Evolutionary conservation across 352 stramenopile species (phyloP).

Genomic region (Blastocystis sp.): DNA sequence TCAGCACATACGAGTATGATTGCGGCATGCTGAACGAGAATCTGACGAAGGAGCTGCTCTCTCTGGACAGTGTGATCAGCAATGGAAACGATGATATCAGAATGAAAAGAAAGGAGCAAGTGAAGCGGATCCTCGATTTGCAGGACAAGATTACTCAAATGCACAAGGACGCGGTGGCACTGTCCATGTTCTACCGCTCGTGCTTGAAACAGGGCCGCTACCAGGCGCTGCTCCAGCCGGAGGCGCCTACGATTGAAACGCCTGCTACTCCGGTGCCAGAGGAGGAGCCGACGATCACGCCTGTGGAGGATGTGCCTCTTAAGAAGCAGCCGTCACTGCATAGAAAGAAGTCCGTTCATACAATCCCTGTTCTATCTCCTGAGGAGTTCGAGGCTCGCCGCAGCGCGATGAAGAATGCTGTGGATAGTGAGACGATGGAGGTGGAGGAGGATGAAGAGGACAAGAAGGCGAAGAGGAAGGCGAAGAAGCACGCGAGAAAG

Average conservation of each 20-base stretch:
- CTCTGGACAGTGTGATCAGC: conserved; percentile 48
- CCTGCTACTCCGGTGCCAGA: conserved; percentile 4
- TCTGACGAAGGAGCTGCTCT: conserved; percentile 48
- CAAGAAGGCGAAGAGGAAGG: conserved; percentile 24
- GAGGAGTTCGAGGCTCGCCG: conserved; percentile 39
- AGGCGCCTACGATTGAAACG: background rate
- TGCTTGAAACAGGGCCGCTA: conserved; percentile 25
- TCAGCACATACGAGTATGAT: conserved; percentile 66
- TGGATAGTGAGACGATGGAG: conserved; percentile 3
- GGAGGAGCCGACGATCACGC: background rate
- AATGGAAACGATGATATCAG: conserved; percentile 65
- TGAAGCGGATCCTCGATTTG: conserved; percentile 22
- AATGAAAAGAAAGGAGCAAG: conserved; percentile 49
- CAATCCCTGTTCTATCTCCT: conserved; percentile 52
- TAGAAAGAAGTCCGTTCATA: conserved; percentile 36
- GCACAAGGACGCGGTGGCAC: conserved; percentile 39
- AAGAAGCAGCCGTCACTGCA: conserved; percentile 32
- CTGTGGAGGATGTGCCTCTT: background rate
- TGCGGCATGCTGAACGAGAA: conserved; percentile 67
- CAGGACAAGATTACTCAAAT: conserved; percentile 40
- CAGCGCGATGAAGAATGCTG: background rate
- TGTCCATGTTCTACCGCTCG: conserved; percentile 59
- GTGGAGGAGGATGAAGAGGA: background rate
- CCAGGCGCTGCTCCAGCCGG: conserved; percentile 36
- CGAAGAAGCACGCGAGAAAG: conserved; percentile 23